Conservation (phyloP, 2,329 filamentous ascomycete genomes). For the Myriangium duriaei region DNA sequence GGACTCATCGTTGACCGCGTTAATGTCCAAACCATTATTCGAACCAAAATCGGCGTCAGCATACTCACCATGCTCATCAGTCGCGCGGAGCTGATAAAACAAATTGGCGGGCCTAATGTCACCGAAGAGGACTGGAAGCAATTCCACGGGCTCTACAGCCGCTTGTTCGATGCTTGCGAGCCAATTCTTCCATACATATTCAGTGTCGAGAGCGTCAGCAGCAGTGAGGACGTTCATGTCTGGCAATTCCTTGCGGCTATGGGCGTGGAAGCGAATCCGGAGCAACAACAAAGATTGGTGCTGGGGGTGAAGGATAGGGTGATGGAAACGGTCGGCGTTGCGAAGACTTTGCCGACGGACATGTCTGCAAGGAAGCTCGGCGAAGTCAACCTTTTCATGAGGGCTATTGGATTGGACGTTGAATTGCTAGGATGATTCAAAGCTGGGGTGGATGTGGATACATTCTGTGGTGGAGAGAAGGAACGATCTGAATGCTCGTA, state of each 20-base stretch:
- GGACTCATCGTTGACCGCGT: constrained; percentile 71
- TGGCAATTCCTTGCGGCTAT: constrained; percentile 97
- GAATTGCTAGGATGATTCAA: constrained; percentile 50
- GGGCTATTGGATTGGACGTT: constrained; percentile 95
- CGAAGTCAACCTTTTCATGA: constrained; percentile 97
- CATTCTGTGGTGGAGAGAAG: neutral
- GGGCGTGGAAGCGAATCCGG: constrained; percentile 81
- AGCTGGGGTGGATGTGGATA: constrained; percentile 6
- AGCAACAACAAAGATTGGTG: constrained; percentile 90
- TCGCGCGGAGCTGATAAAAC: constrained; percentile 84
- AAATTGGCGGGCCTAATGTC: constrained; percentile 53
- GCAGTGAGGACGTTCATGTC: constrained; percentile 74
- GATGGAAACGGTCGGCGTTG: constrained; percentile 81
- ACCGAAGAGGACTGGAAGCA: constrained; percentile 65
- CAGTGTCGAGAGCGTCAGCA: constrained; percentile 73
- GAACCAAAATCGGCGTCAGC: constrained; percentile 75
- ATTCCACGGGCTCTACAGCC: constrained; percentile 73
- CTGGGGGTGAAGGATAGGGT: constrained; percentile 95
- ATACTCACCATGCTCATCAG: constrained; percentile 91
- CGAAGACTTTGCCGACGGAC: constrained; percentile 77
- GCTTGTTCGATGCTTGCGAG: constrained; percentile 77
- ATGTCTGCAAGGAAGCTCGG: constrained; percentile 73
- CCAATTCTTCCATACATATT: constrained; percentile 76
- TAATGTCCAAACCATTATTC: constrained; percentile 72
- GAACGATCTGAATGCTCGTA: neutral